Conservation (phyloP, 495 filamentous ascomycete species). For the Daldinia childiae region DNA sequence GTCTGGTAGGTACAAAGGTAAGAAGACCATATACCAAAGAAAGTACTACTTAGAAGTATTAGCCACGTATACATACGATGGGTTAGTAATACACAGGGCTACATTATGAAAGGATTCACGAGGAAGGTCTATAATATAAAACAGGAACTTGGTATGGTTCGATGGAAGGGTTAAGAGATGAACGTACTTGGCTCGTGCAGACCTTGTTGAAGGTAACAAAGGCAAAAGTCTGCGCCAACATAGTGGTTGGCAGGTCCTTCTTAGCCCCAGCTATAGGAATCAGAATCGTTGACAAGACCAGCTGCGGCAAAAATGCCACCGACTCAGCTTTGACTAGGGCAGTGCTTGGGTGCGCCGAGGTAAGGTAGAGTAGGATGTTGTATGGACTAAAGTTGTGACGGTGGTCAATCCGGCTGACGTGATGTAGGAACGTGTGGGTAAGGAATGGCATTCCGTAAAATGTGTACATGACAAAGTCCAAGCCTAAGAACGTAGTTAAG, state of each 20-base stretch:
- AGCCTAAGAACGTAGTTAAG: conserved; percentile 70
- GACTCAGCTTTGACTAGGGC: conserved; percentile 69
- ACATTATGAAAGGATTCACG: too few species aligned
- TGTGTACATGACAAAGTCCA: conserved; percentile 82
- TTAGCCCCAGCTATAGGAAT: conserved; percentile 86
- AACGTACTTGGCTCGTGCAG: conserved; percentile 89
- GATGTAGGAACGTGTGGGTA: conserved; percentile 89
- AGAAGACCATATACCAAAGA: conserved; percentile 93
- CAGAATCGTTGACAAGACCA: conserved; percentile 76
- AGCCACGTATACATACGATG: not conserved
- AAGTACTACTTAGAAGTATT: conserved; percentile 75
- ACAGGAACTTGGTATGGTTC: not conserved
- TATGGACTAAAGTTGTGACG: conserved; percentile 98
- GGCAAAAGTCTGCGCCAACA: conserved; percentile 98
- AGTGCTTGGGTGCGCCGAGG: conserved; percentile 64
- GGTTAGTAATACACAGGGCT: not conserved
- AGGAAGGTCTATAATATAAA: not conserved
- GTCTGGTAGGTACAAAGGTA: conserved; percentile 87
- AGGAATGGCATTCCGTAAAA: conserved; percentile 80
- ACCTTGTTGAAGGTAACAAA: conserved; percentile 99
- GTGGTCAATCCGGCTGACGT: conserved; percentile 92
- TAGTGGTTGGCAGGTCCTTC: conserved; percentile 80
- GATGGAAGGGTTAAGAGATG: not conserved
- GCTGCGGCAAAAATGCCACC: conserved; percentile 87
- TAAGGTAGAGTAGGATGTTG: conserved; percentile 88